phyloP scores from a whole-genome alignment of 805 yeast species.

The Sugiyamaella qingdaonensis region DNA sequence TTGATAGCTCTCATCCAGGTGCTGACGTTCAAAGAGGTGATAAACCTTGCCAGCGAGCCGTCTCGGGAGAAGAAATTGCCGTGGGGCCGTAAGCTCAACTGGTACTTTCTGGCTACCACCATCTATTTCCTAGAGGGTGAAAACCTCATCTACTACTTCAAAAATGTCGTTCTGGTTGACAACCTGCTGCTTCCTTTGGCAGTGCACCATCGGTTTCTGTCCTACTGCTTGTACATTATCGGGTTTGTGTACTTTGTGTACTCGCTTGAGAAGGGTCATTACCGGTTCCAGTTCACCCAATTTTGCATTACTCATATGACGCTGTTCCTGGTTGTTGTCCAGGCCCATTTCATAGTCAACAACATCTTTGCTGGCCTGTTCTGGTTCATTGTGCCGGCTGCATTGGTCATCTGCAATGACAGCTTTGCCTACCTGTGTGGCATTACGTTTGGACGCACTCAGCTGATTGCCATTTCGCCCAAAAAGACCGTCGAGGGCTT shows the following conservation, averaged over 20 bases:
- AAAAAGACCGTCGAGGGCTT: conserved; percentile 98
- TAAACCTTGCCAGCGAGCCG: conserved; percentile 77
- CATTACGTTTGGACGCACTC: conserved; percentile 91
- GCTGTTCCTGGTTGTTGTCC: conserved; percentile 80
- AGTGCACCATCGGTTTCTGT: conserved; percentile 74
- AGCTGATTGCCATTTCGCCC: conserved; percentile 88
- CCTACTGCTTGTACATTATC: conserved; percentile 76
- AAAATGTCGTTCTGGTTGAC: conserved; percentile 44
- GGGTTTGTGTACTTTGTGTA: conserved; percentile 90
- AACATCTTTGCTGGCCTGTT: conserved; percentile 86
- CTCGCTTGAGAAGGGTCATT: conserved; percentile 81
- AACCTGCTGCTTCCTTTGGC: conserved; percentile 52
- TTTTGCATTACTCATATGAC: conserved; percentile 94
- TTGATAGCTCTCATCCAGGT: conserved; percentile 72
- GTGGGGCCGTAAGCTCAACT: conserved; percentile 75
- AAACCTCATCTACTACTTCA: conserved; percentile 65
- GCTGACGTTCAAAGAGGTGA: conserved; percentile 86
- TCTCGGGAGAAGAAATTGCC: conserved; percentile 80
- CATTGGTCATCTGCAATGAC: conserved; percentile 89
- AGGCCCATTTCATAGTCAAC: conserved; percentile 86
- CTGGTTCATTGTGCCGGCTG: conserved; percentile 92
- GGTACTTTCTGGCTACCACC: conserved; percentile 89
- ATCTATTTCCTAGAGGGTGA: conserved; percentile 88
- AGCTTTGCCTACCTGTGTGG: conserved; percentile 97
- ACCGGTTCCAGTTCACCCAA: conserved; percentile 90